Base-by-base conservation (phyloP, 2,329 filamentous ascomycete species). In the Apiospora phragmitis region DNA sequence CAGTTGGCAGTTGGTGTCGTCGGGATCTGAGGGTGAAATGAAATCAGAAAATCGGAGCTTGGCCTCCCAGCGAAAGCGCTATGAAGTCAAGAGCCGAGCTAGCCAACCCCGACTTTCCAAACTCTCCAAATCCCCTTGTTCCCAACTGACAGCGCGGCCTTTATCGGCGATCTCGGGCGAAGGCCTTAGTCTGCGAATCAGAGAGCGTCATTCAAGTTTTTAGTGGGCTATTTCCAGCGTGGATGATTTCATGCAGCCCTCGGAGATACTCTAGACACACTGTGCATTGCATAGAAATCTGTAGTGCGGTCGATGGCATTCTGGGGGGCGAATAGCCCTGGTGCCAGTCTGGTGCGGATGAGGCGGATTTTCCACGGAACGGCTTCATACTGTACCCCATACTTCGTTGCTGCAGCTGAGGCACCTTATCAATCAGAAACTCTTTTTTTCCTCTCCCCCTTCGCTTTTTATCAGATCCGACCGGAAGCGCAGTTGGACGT, bases 131-230 rank as follows among this genome's bases (percentile, higher is more conserved):
- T 59, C 32, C 55, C 55, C 55, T 38, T 62, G 55, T 62, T 21
- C 29, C 18, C 55, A 62, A 38, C 55, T 62, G 32, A 16, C 55
- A 71, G 72, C 74, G 74, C 76, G 74, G 75, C 68, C 76, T 77
- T 78, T 78, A 72, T 76, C 76, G 76, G 78, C 79, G 78, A 79
- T 78, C 76, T 80, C 79, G 78, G 79, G 65, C 68, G 55, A 68
- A n/a, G 24, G 67, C 43, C 18, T n/a, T 65, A 67, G 72, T 76
- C 73, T 32, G 74, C 78, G 76, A 80, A 80, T 80, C 76, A 80
- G 55, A 72, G 59, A 32, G 69, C 72, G 71, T 72, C 71, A 38
- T 8, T 69, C 71, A 59, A 32, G 18, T 62, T 71, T 65, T 49
- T 41, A 55, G 68, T 59, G 71, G 72, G 26, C 12, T 16, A 14